phyloP scores from a whole-genome alignment of 2,329 filamentous ascomycete species.

The Penicillium sp. region DNA sequence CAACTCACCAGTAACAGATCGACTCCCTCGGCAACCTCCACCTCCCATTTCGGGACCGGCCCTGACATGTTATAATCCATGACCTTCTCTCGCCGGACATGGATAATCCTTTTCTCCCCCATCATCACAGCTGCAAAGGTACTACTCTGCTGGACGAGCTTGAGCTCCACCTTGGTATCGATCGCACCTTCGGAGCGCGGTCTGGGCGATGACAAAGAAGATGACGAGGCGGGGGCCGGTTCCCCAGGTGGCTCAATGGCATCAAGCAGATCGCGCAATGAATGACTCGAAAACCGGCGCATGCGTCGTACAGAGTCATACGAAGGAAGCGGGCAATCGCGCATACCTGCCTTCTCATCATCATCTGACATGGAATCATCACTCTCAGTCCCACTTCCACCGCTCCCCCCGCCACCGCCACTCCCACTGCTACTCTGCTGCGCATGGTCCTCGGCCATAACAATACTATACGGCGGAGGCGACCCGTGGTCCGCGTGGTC shows the following conservation, averaged over 20 bases:
- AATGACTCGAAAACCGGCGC: slow-evolving; percentile 11
- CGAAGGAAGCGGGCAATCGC: slow-evolving; percentile 8
- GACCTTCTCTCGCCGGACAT: slow-evolving; percentile 14
- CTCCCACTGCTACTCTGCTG: background rate
- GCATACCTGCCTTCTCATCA: background rate
- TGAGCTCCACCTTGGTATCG: slow-evolving; percentile 13
- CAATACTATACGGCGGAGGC: slow-evolving; percentile 14
- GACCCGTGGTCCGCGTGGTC: background rate
- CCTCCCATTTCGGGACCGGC: slow-evolving; percentile 20
- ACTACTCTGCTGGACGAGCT: slow-evolving; percentile 12
- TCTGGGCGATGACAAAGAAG: slow-evolving; percentile 5
- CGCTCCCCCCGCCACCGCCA: background rate
- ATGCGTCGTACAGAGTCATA: slow-evolving; percentile 20
- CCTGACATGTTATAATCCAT: slow-evolving; percentile 12
- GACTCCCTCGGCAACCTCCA: slow-evolving; percentile 22
- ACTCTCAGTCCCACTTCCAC: background rate
- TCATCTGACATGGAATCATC: background rate
- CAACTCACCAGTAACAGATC: slow-evolving; percentile 24
- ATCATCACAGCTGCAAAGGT: slow-evolving; percentile 17
- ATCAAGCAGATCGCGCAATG: slow-evolving; percentile 20
- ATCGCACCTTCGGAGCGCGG: slow-evolving; percentile 9
- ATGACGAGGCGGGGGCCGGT: slow-evolving; percentile 16
- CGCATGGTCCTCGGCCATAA: slow-evolving; percentile 1
- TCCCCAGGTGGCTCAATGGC: slow-evolving; percentile 22
- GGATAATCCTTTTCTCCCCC: slow-evolving; percentile 18